Base-by-base conservation (phyloP, 2,329 filamentous ascomycete species). In the Nigrograna mackinnonii region DNA sequence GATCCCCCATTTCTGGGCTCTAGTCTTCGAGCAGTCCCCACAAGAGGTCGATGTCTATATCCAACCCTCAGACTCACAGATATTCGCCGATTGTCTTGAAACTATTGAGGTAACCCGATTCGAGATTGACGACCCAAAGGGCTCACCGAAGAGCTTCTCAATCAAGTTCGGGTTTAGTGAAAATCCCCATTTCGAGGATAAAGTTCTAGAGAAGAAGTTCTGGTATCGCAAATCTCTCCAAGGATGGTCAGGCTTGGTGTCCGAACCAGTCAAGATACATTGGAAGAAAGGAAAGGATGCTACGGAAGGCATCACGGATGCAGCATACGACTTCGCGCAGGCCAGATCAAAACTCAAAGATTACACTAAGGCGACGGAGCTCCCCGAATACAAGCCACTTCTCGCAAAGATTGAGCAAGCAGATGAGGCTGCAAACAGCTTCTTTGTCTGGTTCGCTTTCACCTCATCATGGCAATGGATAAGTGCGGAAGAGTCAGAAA, bases 1-100 rank as follows among this genome's bases (percentile, higher is more conserved):
- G 62, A 91, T 96, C 63, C 82, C 84, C 57, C 84, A 89, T 74
- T 99, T 97, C 82, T 97, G 94, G 94, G 79, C 89, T n/a, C 82
- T 95, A 44, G 91, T 96, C 43, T 80, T 97, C 67, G 89, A 95
- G 75, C 86, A 91, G 73, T 85, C 88, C 3, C 91, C 91, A 2
- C 79, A 81, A 35, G 90, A 96, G 50, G 81, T 99, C 57, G 91
- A 96, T 72, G 85, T 90, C 71, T 91, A 86, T 77, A 87, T 97
- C 65, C 85, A 90, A 66, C 87, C 89, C 32, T 80, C 81, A 36
- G 92, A 97, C 74, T 84, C 85, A 12, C 79, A 80, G 6, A 74
- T 94, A 48, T 80, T 97, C 45, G 79, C 85, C 50, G 78, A 81
- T 30, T 77, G 79, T 40, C 83, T 97, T 43, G 79, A 76, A 45